Evolutionary conservation across 2,329 filamentous ascomycete species (phyloP), one percentile per base, ranked within the genome.

Genomic region (Aspergillus sp.): DNA sequence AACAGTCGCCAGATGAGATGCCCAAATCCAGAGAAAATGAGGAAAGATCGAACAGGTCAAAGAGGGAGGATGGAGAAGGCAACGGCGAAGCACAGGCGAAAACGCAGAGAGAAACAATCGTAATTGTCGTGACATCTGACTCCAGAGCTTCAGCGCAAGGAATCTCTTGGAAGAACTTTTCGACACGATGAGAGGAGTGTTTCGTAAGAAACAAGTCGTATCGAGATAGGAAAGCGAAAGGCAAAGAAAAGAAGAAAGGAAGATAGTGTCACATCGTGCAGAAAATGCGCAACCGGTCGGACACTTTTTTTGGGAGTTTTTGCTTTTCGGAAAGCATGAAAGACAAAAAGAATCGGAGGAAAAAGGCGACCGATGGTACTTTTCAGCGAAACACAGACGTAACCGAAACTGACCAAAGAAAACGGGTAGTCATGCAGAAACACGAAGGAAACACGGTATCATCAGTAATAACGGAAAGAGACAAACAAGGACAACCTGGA

Each of bases 1-100:
- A 71, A 69, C 68, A 71, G 71, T 68, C 68, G 71, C 71, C 67
- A 71, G 70, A 70, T 62, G 66, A 72, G 75, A 74, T 75, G 78
- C 76, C 70, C 62, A 65, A 66, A 66, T 60, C 62, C 59, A 62
- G 61, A 70, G 38, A 67, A 59, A 30, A 55, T 56, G 62, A 66
- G 62, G 64, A 72, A 68, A 66, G 62, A 64, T 69, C 65, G 67
- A 70, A 65, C 68, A 70, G 66, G 68, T 62, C 70, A 69, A 64
- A 65, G 69, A 64, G 67, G 66, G 67, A 67, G 65, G 61, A 65
- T 36, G 63, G 65, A 68, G 66, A 68, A 64, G 65, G 62, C 67
- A 62, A 64, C 70, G 55, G 23, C 54, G 49, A 55, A 32, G 17
- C 41, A 61, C 56, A 70, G 52, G 51, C 55, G 58, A 55, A 62